Base-by-base conservation (phyloP, 768 basidiomycete species). In the Pleurotus platypus region DNA sequence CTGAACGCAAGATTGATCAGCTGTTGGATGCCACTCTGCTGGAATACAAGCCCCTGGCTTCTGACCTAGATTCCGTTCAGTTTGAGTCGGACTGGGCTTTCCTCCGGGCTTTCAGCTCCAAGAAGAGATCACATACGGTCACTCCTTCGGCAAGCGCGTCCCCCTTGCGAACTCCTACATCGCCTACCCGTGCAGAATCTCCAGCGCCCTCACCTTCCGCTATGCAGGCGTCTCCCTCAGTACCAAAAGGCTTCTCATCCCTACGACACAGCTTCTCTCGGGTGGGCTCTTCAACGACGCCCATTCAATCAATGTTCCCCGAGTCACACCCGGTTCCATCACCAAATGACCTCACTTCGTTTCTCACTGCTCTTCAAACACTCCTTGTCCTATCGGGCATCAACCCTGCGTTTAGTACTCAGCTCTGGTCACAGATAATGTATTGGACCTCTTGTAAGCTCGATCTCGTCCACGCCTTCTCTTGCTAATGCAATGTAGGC, bases 71-170 rank as follows among this genome's bases (percentile, higher is more conserved):
- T 51, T 80, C 83, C 27, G 77, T 98, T 16, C 87, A 92, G 61
- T 99, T 98, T 65, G 95, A 98, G 71, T 94, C 92, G 4, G 97
- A 98, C 55, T 99, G 97, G 97, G 87, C 89, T 0, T 89, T 93
- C 67, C 72, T 92, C 16, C 81, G 90, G n/a, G 78, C 90, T 5
- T 89, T 92, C 63, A 76, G 75, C 22, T 69, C 75, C 27, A 88
- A 87, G 67, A 86, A 81, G 67, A 90, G 85, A 68, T 64, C 72
- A 37, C 55, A 72, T 2, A 57, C 60, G 13, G 58, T 71, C 13
- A 53, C 49, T 24, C 58, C 70, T 26, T 63, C 68, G 6, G 58
- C 72, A 7, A 69, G 57, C 16, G 65, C 76, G 3, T 61, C 70
- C n/a, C 57, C 71, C 4, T 65, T 71, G 24, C 73, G 73, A 22